Evolutionary conservation across 352 stramenopile species (phyloP).

Genomic region (Halophytophthora batemanensis): DNA sequence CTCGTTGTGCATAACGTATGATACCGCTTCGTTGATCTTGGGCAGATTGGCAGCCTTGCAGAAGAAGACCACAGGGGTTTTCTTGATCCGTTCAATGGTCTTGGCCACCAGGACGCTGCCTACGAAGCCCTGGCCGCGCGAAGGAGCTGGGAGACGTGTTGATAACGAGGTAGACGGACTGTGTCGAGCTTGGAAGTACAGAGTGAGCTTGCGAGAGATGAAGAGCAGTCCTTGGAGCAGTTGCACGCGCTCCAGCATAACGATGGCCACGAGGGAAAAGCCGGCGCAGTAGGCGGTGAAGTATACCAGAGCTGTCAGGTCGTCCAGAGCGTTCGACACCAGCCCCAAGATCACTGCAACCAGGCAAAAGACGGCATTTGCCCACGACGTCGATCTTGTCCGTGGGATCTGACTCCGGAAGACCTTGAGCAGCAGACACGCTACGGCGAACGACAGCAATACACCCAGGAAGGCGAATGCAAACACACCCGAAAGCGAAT

Average conservation of each 20-base stretch:
- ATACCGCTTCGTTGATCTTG: conserved; percentile 90
- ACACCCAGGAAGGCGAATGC: conserved; percentile 86
- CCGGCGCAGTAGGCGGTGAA: conserved; percentile 61
- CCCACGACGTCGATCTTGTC: conserved; percentile 62
- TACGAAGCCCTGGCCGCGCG: conserved; percentile 24
- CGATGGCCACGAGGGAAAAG: conserved; percentile 42
- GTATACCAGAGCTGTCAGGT: conserved; percentile 39
- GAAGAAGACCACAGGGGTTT: conserved; percentile 88
- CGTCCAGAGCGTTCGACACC: conserved; percentile 47
- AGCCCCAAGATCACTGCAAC: conserved; percentile 48
- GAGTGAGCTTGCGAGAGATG: conserved; percentile 37
- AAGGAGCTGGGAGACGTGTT: conserved; percentile 25
- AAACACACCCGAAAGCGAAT: conserved; percentile 81
- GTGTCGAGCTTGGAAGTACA: conserved; percentile 15
- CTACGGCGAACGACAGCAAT: conserved; percentile 77
- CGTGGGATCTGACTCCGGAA: conserved; percentile 75
- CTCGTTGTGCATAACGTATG: conserved; percentile 88
- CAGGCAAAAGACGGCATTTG: conserved; percentile 46
- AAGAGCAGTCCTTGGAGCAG: conserved; percentile 50
- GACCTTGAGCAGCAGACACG: conserved; percentile 86
- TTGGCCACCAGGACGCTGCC: conserved; percentile 66
- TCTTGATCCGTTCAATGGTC: conserved; percentile 71
- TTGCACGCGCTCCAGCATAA: conserved; percentile 66
- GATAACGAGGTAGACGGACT: conserved; percentile 1
- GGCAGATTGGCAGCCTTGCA: conserved; percentile 86